A percentile compares a stretch with the other conserved stretches of the same genome.
phyloP scores from a whole-genome alignment of 2,329 filamentous ascomycete genomes.

The Fusarium guadeloupense region DNA sequence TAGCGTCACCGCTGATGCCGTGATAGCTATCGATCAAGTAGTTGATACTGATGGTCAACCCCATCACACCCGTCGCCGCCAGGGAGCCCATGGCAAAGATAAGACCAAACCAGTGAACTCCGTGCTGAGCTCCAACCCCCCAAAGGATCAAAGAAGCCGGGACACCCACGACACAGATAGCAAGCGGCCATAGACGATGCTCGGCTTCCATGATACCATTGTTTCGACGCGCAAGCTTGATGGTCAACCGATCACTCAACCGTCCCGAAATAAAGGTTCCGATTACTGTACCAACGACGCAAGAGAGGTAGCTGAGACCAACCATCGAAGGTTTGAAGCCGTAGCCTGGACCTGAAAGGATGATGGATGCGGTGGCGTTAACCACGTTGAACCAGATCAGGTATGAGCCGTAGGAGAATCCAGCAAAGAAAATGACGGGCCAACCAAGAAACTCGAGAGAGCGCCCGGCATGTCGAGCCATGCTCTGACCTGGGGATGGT shows the following conservation, averaged over 20 bases:
- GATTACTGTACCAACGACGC: conserved; percentile 47
- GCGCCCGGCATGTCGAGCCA: conserved; percentile 51
- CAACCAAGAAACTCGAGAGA: conserved; percentile 51
- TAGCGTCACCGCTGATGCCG: conserved; percentile 52
- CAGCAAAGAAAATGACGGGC: conserved; percentile 55
- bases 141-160: conserved; percentile 46
- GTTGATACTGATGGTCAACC: conserved; percentile 50
- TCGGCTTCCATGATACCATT: conserved; percentile 54
- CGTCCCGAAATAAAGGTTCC: conserved; percentile 46
- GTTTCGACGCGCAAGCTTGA: conserved; percentile 52
- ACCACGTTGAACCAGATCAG: conserved; percentile 56
- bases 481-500: conserved; percentile 45
- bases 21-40: conserved; percentile 55
- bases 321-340: conserved; percentile 52
- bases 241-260: conserved; percentile 51
- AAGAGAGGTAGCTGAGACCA: conserved; percentile 51
- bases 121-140: conserved; percentile 49
- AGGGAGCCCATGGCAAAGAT: conserved; percentile 52
- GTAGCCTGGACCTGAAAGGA: conserved; percentile 51
- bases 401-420: conserved; percentile 55
- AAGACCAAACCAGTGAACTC: conserved; percentile 55
- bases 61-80: conserved; percentile 47
- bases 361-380: conserved; percentile 55
- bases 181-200: conserved; percentile 53
- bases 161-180: conserved; percentile 44